Conservation (phyloP, 441 rosid species). For the Lagerstroemia fauriei region DNA sequence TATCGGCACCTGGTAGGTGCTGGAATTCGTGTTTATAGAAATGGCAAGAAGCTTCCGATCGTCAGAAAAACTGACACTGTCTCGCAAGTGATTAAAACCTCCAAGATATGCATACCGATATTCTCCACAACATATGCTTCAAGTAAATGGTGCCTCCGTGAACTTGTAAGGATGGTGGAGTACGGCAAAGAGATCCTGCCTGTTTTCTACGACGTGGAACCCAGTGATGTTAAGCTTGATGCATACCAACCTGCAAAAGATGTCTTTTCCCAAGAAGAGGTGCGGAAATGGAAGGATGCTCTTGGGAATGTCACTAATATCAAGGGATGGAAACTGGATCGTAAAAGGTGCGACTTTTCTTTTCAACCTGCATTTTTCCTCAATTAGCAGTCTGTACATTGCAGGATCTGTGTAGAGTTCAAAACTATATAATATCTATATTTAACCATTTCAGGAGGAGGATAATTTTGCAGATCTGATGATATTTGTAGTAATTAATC, state of each 20-base stretch:
- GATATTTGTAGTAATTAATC: too few species aligned
- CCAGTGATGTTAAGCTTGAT: neutral
- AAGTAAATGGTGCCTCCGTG: conserved; percentile 1
- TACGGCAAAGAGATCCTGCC: neutral
- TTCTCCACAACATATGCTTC: neutral
- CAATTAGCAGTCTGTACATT: too few species aligned
- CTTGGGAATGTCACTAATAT: neutral
- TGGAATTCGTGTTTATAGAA: too few species aligned
- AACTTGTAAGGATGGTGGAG: neutral
- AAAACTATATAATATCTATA: too few species aligned
- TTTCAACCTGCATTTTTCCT: too few species aligned
- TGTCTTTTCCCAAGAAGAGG: neutral
- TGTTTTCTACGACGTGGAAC: neutral
- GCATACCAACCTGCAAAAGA: too few species aligned
- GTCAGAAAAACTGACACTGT: too few species aligned
- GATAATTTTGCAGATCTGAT: too few species aligned
- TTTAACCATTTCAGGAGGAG: too few species aligned
- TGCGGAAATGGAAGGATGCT: neutral
- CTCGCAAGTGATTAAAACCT: neutral
- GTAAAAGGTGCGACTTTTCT: neutral
- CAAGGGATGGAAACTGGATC: neutral
- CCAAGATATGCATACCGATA: neutral
- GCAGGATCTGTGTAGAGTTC: too few species aligned
- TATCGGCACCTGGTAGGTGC: too few species aligned
- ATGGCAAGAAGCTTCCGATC: too few species aligned